A percentile compares a stretch with the other conserved stretches of the same genome.
phyloP scores from a whole-genome alignment of 192 early-diverging fungal species.

The Rhizophagus prolifer region DNA sequence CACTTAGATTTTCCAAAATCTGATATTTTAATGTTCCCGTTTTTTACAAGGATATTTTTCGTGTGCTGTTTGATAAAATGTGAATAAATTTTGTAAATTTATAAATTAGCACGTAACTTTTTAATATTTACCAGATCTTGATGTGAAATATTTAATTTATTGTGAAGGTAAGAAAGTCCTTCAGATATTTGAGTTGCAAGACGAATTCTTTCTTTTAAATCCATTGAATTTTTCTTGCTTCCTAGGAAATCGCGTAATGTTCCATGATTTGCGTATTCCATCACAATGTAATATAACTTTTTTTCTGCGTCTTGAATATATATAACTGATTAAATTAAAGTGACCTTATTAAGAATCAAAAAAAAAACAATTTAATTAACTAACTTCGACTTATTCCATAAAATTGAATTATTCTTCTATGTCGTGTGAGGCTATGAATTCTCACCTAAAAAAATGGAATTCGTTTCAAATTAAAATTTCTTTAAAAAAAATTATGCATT shows the following conservation, averaged over 20 bases:
- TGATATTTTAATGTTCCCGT: background rate
- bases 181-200: background rate
- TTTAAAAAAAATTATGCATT: background rate
- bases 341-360: background rate
- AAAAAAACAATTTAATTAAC: background rate
- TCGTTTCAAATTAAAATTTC: background rate
- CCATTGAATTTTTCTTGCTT: background rate
- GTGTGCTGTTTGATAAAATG: background rate
- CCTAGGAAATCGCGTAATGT: background rate
- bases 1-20: background rate
- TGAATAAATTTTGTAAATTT: background rate
- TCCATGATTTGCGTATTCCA: background rate
- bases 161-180: background rate
- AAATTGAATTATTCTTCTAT: background rate
- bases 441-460: background rate
- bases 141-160: background rate
- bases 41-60: background rate
- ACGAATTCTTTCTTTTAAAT: background rate
- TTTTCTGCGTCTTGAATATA: background rate
- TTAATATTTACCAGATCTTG: background rate
- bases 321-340: background rate
- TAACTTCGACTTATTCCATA: background rate
- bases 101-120: background rate
- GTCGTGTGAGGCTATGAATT: background rate
- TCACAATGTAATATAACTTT: background rate